These are phyloP conservation scores for Colletotrichum sp. DNA, from an alignment of 2,329 filamentous ascomycete genomes.

Conservation along the genomic window DNA sequence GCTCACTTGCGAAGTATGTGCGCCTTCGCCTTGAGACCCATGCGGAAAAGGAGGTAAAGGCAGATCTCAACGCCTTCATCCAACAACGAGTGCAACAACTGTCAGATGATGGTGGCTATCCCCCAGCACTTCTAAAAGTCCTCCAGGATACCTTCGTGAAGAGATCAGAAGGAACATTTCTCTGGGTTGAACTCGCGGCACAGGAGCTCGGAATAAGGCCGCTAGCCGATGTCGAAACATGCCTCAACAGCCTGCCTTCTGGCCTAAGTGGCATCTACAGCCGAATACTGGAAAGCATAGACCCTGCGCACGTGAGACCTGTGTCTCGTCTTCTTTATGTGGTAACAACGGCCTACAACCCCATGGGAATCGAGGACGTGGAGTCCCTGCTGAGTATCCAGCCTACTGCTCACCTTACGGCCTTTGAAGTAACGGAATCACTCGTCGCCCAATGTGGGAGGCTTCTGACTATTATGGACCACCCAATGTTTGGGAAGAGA, in stretches of 20 bases:
- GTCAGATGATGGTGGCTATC: no score
- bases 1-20: accelerated
- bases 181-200: accelerated
- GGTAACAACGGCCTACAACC: accelerated
- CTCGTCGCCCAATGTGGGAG: accelerated
- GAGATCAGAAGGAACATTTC: no score
- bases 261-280: no score
- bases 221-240: accelerated
- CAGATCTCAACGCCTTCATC: accelerated
- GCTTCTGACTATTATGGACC: accelerated
- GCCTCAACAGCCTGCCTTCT: no score
- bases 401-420: no score
- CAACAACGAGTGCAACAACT: no score
- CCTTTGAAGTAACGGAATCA: no score
- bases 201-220: accelerated
- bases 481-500: accelerated
- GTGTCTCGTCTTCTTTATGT: no score
- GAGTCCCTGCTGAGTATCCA: accelerated
- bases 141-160: accelerated
- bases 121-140: accelerated
- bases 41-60: accelerated
- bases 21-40: no score
- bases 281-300: accelerated
- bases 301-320: accelerated
- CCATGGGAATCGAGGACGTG: accelerated